phyloP scores from a whole-genome alignment of 2,329 filamentous ascomycete species.

The Tolypocladium tropicale region DNA sequence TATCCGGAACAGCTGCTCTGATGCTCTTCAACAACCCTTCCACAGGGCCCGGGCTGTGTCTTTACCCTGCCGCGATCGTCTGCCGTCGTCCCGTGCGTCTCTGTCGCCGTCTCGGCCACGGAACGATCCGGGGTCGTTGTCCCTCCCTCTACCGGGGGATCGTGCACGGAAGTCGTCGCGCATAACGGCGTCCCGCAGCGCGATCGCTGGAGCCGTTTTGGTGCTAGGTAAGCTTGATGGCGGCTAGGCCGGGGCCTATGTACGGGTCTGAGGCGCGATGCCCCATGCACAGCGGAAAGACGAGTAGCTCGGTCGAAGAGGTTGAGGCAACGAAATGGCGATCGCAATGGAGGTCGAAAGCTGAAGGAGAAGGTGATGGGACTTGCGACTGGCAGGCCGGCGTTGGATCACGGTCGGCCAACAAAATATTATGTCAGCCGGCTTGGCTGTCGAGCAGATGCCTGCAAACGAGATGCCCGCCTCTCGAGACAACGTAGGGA shows the following conservation, averaged over 20 bases:
- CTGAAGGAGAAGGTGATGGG: neutral
- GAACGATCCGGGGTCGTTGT: slow-evolving; percentile 4
- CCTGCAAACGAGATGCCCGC: no score
- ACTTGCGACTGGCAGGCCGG: neutral
- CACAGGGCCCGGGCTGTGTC: slow-evolving; percentile 23
- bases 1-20: slow-evolving; percentile 10
- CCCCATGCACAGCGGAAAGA: neutral
- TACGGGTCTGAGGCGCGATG: neutral
- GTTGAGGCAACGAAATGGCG: neutral
- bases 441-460: no score
- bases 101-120: slow-evolving; percentile 14
- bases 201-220: neutral
- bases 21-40: slow-evolving; percentile 10
- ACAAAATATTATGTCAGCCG: no score
- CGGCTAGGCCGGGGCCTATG: neutral
- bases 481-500: no score
- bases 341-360: neutral
- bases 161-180: slow-evolving; percentile 28
- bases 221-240: neutral
- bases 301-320: neutral
- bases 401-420: no score
- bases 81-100: slow-evolving; percentile 27
- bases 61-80: slow-evolving; percentile 42
- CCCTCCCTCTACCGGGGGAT: slow-evolving; percentile 18
- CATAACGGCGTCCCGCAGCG: slow-evolving; percentile 25